Evolutionary conservation across 176 grass and related monocot species (phyloP), one percentile per base, ranked within the genome.

Genomic region (Leersia perrieri): DNA sequence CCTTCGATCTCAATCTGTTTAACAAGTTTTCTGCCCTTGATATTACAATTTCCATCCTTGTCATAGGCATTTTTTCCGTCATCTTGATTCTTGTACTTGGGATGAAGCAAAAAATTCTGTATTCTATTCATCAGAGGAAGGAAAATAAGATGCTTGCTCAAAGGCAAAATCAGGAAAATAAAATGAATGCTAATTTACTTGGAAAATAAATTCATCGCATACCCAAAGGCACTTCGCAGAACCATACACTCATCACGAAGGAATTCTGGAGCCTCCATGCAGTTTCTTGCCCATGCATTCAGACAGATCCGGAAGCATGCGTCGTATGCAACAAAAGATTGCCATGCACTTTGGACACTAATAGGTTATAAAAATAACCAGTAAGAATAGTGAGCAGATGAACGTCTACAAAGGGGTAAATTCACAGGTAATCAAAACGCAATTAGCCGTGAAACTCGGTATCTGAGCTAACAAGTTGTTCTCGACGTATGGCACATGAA

Each of bases 261-360:
- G 84, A 98, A 98, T 62, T 98, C 95, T 60, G 81, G 84, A 83
- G 89, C 86, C 77, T 98, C 88, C 78, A 90, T 93, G 84, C 92
- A 93, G 71, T 92, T 90, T 76, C 86, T 95, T 68, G 87, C 93
- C 88, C 88, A 94, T 42, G 92, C 95, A 82, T 98, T 98, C 62
- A 98, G 85, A 80, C 92, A 98, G 77, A 98, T 63, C 60, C 95
- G 86, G 65, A 91, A 94, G 82, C 95, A 95, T 70, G 95, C 95
- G 85, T 98, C 92, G 40, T 98, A 98, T 76, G 90, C 92, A 40
- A 98, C 86, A 88, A 98, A 94, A 41, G 90, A 91, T 91, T 98
- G 92, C 95, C 95, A 98, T 78, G 95, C 92, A 47, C 83, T 98
- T 84, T 95, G 92, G 74, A 93, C 86, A 87, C 95, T 98, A 80